These are phyloP conservation scores for Oemleria cerasiformis DNA, from an alignment of 306 rosid genomes.

Conservation along the genomic window DNA sequence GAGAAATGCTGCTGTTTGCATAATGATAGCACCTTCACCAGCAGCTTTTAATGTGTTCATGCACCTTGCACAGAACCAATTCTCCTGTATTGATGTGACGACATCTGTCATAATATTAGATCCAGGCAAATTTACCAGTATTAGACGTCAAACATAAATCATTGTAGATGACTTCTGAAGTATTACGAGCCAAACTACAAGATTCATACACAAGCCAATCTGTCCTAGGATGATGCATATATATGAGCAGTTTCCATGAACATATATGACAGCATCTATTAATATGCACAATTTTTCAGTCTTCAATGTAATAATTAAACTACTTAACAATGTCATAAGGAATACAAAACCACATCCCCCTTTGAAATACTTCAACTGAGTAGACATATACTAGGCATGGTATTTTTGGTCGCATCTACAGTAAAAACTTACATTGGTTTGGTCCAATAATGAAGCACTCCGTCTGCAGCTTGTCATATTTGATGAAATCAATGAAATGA, in stretches of 20 bases:
- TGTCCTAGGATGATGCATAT: neutral
- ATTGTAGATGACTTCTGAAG: neutral
- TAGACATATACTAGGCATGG: neutral
- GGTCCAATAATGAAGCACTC: slow-evolving; percentile 53
- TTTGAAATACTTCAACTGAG: neutral
- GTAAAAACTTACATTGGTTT: slow-evolving; percentile 46
- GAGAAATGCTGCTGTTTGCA: slow-evolving; percentile 78
- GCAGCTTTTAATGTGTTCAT: slow-evolving; percentile 83
- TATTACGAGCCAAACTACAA: too few species aligned
- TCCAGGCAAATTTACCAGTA: slow-evolving; percentile 19
- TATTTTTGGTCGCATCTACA: slow-evolving; percentile 5
- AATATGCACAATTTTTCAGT: slow-evolving; percentile 7
- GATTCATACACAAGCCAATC: neutral
- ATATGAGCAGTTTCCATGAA: slow-evolving; percentile 61
- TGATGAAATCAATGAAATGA: slow-evolving; percentile 47
- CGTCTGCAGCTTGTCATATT: slow-evolving; percentile 47
- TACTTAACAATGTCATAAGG: neutral
- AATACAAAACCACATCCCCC: neutral
- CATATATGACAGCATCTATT: slow-evolving; percentile 67
- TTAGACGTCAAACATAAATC: neutral
- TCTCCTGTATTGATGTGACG: slow-evolving; percentile 86
- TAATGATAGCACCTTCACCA: slow-evolving; percentile 86
- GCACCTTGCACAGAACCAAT: slow-evolving; percentile 92
- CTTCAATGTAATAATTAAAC: neutral
- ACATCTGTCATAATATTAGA: slow-evolving; percentile 59